Evolutionary conservation across 345 rosid genomes (phyloP), one percentile per base, ranked within the genome.

Genomic region (Microthlaspi erraticum): DNA sequence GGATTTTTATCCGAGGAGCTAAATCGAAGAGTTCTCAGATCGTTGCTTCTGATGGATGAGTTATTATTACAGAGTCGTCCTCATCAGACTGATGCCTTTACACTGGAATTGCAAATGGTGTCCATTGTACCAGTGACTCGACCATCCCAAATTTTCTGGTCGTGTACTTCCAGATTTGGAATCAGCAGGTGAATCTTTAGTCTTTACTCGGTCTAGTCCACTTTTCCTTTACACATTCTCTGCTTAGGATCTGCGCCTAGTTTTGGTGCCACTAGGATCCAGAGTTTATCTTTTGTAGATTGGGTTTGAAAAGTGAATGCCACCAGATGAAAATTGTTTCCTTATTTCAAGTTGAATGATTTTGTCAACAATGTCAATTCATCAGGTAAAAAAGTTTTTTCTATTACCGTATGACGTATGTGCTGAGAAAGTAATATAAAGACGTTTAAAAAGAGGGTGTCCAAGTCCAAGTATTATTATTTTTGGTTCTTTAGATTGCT

Each of bases 301-400:
- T 10, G 8, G 37, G 38, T 26, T 29, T 42, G 38, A 29, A 60
- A 59, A 59, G 34, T 39, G 49, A 42, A 38, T 11, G 13, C 10
- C 10, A 12, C 13, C 1, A 2, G 37, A 62, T 44, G 54, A 31
- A 31, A 16, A 16, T 17, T 16, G 51, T 42, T 57, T 44, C 4
- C 32, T 10, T 62, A 45, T 4, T 2, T 45, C 49, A 65, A 65
- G 38, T 52, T 51, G 50, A 39, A 51, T 51, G 60, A 66, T 38
- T 20, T 66, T 7, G 20, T 66, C 61, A 53, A 39, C 51, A 38
- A 10, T 34, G 58, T 10, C 45, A 23, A 23, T 23, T 2, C 26
- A 23, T 34, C 57, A 5, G 8, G 33, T 41, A 7, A 52, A 10
- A 7, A 23, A n/a, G 2, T 29, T 32, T 23, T 51, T 26, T 5